phyloP scores from a whole-genome alignment of 1,284 basidiomycete genomes.

The Ganoderma multipileum region DNA sequence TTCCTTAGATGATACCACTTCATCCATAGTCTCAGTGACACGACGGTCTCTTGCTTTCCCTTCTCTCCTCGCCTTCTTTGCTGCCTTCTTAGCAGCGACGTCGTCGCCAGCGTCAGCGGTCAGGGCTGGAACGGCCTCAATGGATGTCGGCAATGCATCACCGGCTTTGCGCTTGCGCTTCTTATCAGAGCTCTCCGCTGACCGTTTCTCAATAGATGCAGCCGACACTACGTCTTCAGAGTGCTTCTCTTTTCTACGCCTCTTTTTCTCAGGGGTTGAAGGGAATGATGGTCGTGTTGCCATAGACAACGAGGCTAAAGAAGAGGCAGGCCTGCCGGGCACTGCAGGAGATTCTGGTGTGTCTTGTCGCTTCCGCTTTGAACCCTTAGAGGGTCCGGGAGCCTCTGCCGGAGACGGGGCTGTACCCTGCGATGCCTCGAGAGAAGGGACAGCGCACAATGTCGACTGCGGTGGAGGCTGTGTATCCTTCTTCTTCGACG shows the following conservation, averaged over 20 bases:
- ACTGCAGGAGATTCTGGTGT: constrained; percentile 8
- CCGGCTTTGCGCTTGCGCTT: constrained; percentile 23
- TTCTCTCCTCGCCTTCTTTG: constrained; percentile 15
- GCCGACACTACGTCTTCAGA: background rate
- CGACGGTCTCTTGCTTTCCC: constrained; percentile 13
- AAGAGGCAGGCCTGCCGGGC: background rate
- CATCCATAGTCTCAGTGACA: background rate
- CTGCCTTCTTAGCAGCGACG: background rate
- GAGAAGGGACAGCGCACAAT: background rate
- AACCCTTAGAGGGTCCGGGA: background rate
- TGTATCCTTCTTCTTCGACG: background rate
- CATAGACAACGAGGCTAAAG: background rate
- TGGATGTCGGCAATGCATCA: background rate
- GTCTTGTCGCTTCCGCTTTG: constrained; percentile 26
- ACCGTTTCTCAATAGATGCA: background rate
- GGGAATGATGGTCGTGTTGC: background rate
- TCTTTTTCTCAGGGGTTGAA: constrained; percentile 21
- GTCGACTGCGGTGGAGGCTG: background rate
- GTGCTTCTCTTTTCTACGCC: constrained; percentile 23
- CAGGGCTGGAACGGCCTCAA: background rate
- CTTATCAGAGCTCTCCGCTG: constrained; percentile 8
- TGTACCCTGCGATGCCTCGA: background rate
- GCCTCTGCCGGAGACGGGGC: background rate
- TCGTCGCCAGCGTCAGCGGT: background rate
- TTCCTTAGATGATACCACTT: background rate